A percentile compares a stretch with the other conserved stretches of the same genome.
phyloP scores from a whole-genome alignment of 148 eudicot genomes.

The Arctostaphylos glauca region DNA sequence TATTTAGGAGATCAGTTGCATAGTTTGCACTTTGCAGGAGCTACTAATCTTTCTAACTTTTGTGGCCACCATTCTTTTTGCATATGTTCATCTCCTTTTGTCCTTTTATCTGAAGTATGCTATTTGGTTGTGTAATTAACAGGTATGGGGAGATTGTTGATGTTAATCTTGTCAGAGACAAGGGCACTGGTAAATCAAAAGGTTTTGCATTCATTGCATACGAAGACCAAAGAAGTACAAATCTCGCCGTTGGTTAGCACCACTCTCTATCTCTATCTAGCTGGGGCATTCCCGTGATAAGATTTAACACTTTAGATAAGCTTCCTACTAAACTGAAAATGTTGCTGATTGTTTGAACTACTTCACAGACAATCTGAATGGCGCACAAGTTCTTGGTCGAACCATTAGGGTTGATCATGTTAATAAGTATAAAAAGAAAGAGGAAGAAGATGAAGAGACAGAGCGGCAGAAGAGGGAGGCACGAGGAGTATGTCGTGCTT shows the following conservation, averaged over 20 bases:
- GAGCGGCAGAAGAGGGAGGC: slow-evolving; percentile 78
- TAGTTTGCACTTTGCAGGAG: slow-evolving; percentile 1
- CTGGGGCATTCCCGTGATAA: neutral
- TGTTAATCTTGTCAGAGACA: slow-evolving; percentile 86
- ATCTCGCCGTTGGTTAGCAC: slow-evolving; percentile 81
- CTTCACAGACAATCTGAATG: slow-evolving; percentile 79
- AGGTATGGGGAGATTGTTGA: slow-evolving; percentile 95
- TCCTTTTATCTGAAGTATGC: too few relatives aligned
- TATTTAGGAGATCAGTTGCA: neutral
- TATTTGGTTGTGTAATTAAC: neutral
- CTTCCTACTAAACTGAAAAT: neutral
- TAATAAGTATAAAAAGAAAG: slow-evolving; percentile 76
- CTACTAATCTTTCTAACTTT: neutral
- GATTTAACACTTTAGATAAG: neutral
- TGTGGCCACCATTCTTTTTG: neutral
- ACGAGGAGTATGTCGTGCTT: slow-evolving; percentile 92
- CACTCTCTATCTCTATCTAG: slow-evolving; percentile 13
- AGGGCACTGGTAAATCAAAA: slow-evolving; percentile 87
- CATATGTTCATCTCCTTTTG: neutral
- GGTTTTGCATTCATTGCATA: slow-evolving; percentile 92
- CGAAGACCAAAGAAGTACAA: slow-evolving; percentile 97
- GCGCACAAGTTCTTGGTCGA: slow-evolving; percentile 76
- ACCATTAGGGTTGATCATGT: slow-evolving; percentile 89
- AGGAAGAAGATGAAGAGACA: slow-evolving; percentile 93
- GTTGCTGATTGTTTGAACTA: neutral